Conservation (phyloP, 2,329 filamentous ascomycete genomes). For the Aspergillus clavatus region DNA sequence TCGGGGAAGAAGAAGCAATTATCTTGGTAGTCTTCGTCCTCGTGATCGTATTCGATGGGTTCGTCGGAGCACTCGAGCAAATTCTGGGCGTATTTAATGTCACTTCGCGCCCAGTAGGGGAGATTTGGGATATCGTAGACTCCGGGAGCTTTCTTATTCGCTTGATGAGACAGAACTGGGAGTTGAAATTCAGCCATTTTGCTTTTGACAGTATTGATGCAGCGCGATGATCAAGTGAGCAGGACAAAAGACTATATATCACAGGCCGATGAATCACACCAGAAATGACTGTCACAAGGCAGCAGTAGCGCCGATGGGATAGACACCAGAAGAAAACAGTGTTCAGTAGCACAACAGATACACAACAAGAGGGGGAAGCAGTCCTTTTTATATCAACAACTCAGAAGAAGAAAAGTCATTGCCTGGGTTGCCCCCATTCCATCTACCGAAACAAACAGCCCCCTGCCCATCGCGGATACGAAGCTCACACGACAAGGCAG, state of each 20-base stretch:
- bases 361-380: conserved; percentile 5
- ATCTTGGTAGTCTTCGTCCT: conserved; percentile 40
- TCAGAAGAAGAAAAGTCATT: conserved; percentile 1
- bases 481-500: conserved; percentile 4
- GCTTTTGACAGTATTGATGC: neutral
- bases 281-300: neutral
- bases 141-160: conserved; percentile 8
- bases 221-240: neutral
- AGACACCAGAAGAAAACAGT: neutral
- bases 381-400: conserved; percentile 2
- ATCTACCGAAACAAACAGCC: conserved; percentile 6
- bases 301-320: neutral
- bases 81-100: conserved; percentile 37
- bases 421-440: conserved; percentile 5
- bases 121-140: conserved; percentile 22
- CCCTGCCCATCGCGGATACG: conserved; percentile 4
- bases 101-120: conserved; percentile 38
- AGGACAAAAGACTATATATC: neutral
- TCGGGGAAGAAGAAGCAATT: conserved; percentile 44
- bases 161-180: conserved; percentile 16
- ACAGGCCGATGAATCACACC: neutral
- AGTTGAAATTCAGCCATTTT: conserved; percentile 22
- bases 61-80: conserved; percentile 37
- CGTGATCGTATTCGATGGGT: conserved; percentile 41
- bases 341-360: conserved; percentile 12